phyloP scores from a whole-genome alignment of 179 eudicot genomes.

The Nepenthes alata region DNA sequence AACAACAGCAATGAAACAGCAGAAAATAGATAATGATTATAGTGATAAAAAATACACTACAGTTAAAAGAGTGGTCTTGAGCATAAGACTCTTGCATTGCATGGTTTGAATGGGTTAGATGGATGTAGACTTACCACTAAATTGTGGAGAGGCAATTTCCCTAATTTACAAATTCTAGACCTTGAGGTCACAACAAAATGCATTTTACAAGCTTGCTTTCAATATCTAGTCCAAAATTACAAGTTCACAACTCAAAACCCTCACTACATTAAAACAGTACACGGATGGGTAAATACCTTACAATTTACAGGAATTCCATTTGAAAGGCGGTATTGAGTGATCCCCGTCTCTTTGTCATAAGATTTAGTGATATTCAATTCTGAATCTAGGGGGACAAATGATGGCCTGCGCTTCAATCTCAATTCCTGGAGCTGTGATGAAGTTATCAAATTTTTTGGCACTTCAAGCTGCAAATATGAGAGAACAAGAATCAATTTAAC shows the following conservation, averaged over 20 bases:
- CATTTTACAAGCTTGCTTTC: too few species aligned
- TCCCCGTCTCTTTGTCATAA: conserved; percentile 79
- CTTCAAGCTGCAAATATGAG: conserved; percentile 65
- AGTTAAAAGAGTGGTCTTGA: too few species aligned
- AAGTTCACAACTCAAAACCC: neutral
- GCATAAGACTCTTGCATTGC: too few species aligned
- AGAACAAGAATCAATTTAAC: conserved; percentile 4
- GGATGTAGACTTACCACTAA: too few species aligned
- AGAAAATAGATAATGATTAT: too few species aligned
- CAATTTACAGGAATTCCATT: conserved; percentile 91
- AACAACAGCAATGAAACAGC: too few species aligned
- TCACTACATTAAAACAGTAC: neutral
- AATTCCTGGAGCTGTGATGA: conserved; percentile 50
- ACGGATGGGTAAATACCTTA: conserved; percentile 38
- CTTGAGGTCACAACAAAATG: too few species aligned
- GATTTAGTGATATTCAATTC: conserved; percentile 29
- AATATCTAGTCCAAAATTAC: too few species aligned
- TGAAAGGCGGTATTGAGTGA: conserved; percentile 74
- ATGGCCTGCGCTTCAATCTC: conserved; percentile 42
- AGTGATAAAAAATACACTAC: too few species aligned
- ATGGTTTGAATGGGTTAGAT: too few species aligned
- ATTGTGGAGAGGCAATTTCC: too few species aligned
- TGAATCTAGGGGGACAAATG: conserved; percentile 39
- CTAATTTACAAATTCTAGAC: too few species aligned
- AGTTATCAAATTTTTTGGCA: conserved; percentile 82